Base-by-base conservation (phyloP, 768 basidiomycete genomes). In the Suillus cothurnatus region DNA sequence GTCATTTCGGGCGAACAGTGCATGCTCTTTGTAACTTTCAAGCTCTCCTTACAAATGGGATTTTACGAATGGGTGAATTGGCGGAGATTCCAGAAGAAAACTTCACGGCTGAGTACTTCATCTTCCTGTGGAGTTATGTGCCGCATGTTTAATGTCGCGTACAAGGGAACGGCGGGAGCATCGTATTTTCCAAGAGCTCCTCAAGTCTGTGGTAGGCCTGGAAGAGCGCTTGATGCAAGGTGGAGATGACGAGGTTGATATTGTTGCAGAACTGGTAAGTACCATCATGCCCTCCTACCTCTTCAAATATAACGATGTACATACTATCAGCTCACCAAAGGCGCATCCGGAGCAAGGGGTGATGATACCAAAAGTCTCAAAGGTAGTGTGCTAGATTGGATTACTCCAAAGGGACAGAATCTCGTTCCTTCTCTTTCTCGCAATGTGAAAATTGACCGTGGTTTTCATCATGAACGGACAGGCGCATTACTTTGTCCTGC, bases 321-420 rank as follows among this genome's bases (percentile, higher is more conserved):
- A n/a, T 41, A 15, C 17, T 6, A 47, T n/a, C n/a, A 47, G 45
- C 45, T 47, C 45, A 47, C n/a, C n/a, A 47, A 74, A 64, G 70
- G 75, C 12, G 59, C 66, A 7, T 65, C 66, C 38, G 60, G 70
- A 12, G 70, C 72, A 2, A 53, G 71, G 36, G 56, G 61, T 17
- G 67, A 68, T n/a, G 50, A 68, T 19, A 68, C 67, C 5, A 68
- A 66, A 55, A 59, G 34, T 45, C 66, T 56, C 68, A 76, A 75
- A 64, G 60, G 66, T 4, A 64, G 69, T 3, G 57, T 73, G 23
- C 36, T 74, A 2, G 68, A 74, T 38, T 75, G 74, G 73, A 73
- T 76, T 9, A 71, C 66, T 11, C 70, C 70, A 1, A 60, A 50
- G 36, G 66, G 72, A 12, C 60, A 68, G 17, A 31, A 65, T 14